Evolutionary conservation across 129 eudicot genomes (phyloP), one percentile per base, ranked within the genome.

Genomic region (Rutidosis leptorrhynchoides): DNA sequence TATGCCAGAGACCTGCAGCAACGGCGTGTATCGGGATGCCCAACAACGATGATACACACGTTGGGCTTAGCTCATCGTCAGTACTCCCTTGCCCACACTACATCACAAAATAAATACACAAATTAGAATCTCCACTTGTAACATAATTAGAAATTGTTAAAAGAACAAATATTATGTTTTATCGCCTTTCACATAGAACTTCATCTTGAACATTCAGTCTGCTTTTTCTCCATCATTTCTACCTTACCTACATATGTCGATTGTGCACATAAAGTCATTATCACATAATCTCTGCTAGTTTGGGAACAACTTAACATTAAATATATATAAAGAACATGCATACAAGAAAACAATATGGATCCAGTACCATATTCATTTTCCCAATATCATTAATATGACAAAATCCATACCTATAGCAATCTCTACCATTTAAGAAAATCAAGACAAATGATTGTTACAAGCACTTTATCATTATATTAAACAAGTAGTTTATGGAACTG

Each of bases 61-160:
- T 78, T 58, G 98, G 98, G 78, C 90, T 88, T 58, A 93, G 77
- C 76, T 88, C 96, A 77, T 93, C 98, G 30, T 93, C 98, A 3
- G 96, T 88, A 59, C 90, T 84, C 74, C 98, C 98, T 78, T 85
- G 95, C 46, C 98, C 98, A 67, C 98, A 93, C 98, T 90, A 76
- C 87, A 87, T 40, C 67, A 69, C 19, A 37, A 9, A 56, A 79
- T 26, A 49, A 37, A 14, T 59, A 53, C 43, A 69, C 59, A 71
- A 28, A 33, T 77, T 65, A 62, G 58, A 53, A 32, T 49, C 42
- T 59, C n/a, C 19, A 65, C 24, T 35, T 43, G 58, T 33, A 60
- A 49, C 43, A 75, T 57, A 40, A 64, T 28, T 1, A 7, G 54
- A 67, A 64, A 67, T 59, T 25, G 56, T n/a, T n/a, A n/a, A n/a